Evolutionary conservation across 495 filamentous ascomycete genomes (phyloP), one percentile per base, ranked within the genome.

Genomic region (Endocarpon pusillum): DNA sequence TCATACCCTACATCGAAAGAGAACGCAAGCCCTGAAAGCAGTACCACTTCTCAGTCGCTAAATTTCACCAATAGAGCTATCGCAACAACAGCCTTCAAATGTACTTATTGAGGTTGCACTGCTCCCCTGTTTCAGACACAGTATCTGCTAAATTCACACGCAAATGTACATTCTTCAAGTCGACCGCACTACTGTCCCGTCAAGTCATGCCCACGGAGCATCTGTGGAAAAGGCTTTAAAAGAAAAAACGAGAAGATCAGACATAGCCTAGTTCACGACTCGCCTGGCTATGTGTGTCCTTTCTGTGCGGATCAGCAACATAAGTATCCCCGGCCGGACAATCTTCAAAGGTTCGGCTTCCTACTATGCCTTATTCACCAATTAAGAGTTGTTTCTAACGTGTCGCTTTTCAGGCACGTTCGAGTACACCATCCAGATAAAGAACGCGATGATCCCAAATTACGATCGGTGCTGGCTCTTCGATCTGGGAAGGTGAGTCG

Each of bases 241-340:
- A 73, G 91, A 24, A 96, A 97, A 55, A 97, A 97, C 44, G 91
- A 97, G 58, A 96, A 96, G 91, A 94, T 96, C 40, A 69, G 89
- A 14, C 89, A 97, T 58, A 85, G 87, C 3, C 66, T 97, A 1
- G 89, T 97, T 2, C 89, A 97, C 46, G 76, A 84, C 37, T 92
- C 84, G 6, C 89, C 89, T 9, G 89, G 91, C 41, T 97, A 97
- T 52, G 75, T 94, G 21, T 97, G 91, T 54, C 89, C 89, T 2
- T 96, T 94, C 50, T 97, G 89, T 51, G 78, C 83, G 2, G 86
- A 96, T 52, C 66, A 83, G 41, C 85, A 94, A 55, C 91, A 96
- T 52, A 87, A 82, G 51, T 97, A 97, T 53, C 89, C 91, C 14
- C 67, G 91, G 42, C 91, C 91, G 17, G 91, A 96, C 53, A 96